Evolutionary conservation across 768 basidiomycete species (phyloP), one percentile per base, ranked within the genome.

Genomic region (Myochromella boudieri): DNA sequence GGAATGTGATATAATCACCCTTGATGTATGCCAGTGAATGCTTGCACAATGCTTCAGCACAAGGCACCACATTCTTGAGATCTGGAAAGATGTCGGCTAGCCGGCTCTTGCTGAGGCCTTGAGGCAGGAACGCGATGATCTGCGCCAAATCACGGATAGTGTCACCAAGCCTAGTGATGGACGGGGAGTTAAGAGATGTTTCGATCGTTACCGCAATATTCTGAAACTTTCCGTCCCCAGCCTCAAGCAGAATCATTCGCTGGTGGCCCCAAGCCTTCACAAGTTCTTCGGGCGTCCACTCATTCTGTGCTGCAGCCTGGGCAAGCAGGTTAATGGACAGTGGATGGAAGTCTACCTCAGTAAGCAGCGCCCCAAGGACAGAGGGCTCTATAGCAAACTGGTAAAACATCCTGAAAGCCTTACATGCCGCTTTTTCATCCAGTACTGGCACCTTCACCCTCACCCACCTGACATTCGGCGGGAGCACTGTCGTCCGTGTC

Each of bases 321-420:
- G 48, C 53, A 14, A 54, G 44, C 1, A 54, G 32, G 26, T 54
- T 50, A n/a, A 54, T 47, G 1, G 53, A 54, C n/a, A 54, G 48
- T 12, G 53, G 53, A n/a, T 54, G 53, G 15, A 49, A 49, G 37
- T 49, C 53, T 5, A 54, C 7, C 7, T 38, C 33, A 10, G 53
- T 26, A 15, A 47, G 41, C 14, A 54, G 41, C 31, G 40, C 43
- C 17, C 18, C n/a, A 15, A 49, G 37, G 9, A 42, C 14, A 4
- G 27, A 25, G 1, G 20, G 26, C 7, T 51, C 44, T 2, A 42
- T 37, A 8, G 24, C 9, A 17, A 39, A 20, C 2, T n/a, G 24
- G 32, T 49, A 53, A 11, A 45, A 32, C 33, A 26, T 17, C 14
- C 12, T 42, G 21, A 53, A 45, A 18, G 40, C 42, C 18, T 40